Conservation (phyloP, 1,139 yeast genomes). For the Candida labiduridarum region DNA sequence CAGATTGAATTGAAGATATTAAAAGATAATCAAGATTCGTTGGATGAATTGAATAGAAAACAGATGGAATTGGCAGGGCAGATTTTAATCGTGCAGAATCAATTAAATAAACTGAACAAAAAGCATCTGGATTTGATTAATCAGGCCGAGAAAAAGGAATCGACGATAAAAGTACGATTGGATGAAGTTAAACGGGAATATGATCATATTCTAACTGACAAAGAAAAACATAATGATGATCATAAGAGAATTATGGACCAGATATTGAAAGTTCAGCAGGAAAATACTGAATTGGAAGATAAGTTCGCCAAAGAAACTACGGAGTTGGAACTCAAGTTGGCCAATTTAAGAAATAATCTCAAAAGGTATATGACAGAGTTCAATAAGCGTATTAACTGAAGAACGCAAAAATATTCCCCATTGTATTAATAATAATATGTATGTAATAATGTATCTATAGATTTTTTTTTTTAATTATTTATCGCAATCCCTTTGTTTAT, state of each 20-base stretch:
- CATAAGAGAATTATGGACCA: constrained; percentile 49
- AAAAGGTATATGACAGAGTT: constrained; percentile 28
- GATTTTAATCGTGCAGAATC: constrained; percentile 52
- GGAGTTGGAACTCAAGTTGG: constrained; percentile 55
- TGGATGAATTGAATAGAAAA: constrained; percentile 48
- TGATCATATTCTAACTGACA: constrained; percentile 50
- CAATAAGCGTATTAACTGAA: constrained; percentile 12
- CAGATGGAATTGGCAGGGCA: constrained; percentile 53
- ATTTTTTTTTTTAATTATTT: constrained; percentile 2
- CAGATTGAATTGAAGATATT: constrained; percentile 45
- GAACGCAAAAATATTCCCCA: not conserved
- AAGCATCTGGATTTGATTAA: constrained; percentile 52
- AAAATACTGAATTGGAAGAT: constrained; percentile 43
- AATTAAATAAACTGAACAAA: constrained; percentile 55
- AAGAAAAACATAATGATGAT: constrained; percentile 55
- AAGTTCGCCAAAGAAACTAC: constrained; percentile 57
- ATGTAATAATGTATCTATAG: constrained; percentile 2
- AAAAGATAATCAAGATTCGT: constrained; percentile 46
- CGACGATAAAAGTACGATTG: constrained; percentile 47
- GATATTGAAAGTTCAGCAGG: constrained; percentile 50
- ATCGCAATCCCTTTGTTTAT: not conserved
- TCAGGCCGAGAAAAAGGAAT: constrained; percentile 51
- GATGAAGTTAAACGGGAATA: constrained; percentile 49
- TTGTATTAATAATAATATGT: not conserved
- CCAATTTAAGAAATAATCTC: constrained; percentile 56